Percentiles rank a stretch among this genome's conserved stretches.
Conservation (phyloP, 192 early-diverging fungal genomes). For the Irineochytrium annulatum region DNA sequence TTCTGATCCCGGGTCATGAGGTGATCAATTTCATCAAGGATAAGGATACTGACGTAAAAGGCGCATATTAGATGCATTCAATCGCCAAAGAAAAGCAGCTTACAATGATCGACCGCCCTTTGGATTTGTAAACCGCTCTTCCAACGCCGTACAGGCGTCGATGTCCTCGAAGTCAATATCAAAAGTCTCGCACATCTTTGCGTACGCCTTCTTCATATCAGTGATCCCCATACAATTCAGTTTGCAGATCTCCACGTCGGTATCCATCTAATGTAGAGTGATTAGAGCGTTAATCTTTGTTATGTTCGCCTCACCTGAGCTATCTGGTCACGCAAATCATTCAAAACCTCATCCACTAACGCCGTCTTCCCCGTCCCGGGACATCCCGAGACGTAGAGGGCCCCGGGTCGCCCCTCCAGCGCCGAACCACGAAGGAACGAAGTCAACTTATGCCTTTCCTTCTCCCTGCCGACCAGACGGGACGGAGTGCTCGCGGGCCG, state of each 20-base stretch:
- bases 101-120: constrained; percentile 6
- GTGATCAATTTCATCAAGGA: constrained; percentile 93
- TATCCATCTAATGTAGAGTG: constrained; percentile 33
- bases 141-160: no score
- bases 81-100: constrained; percentile 6
- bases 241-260: constrained; percentile 44
- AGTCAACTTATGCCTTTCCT: constrained; percentile 48
- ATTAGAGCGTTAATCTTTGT: constrained; percentile 31
- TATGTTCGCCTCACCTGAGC: constrained; percentile 12
- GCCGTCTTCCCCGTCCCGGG: constrained; percentile 97
- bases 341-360: constrained; percentile 58
- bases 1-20: constrained; percentile 76
- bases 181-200: constrained; percentile 48
- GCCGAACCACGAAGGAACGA: constrained; percentile 54
- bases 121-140: constrained; percentile 42
- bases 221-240: constrained; percentile 87
- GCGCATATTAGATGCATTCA: constrained; percentile 14
- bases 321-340: not conserved
- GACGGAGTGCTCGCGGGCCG: constrained; percentile 53
- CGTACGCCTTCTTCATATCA: constrained; percentile 65
- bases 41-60: constrained; percentile 54
- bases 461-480: constrained; percentile 60
- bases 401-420: constrained; percentile 22
- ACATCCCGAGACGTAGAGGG: constrained; percentile 77
- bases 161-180: constrained; percentile 40